phyloP scores from a whole-genome alignment of 768 basidiomycete genomes.

The Hygrophorus pudorinus region DNA sequence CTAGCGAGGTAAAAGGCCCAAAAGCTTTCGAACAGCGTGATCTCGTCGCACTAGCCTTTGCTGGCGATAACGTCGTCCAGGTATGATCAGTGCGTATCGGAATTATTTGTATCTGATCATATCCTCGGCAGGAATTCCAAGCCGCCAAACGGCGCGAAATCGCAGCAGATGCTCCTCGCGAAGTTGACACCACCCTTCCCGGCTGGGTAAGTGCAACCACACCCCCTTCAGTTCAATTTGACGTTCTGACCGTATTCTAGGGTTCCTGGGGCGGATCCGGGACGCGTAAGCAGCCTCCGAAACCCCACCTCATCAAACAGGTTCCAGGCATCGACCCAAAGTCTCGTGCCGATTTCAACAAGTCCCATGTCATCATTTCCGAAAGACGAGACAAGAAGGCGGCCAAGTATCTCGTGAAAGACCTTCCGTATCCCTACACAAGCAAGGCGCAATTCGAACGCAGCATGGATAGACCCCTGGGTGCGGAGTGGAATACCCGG shows the following conservation, averaged over 20 bases:
- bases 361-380: slow-evolving; percentile 88
- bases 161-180: slow-evolving; percentile 76
- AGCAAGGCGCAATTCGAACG: slow-evolving; percentile 89
- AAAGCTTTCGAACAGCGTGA: slow-evolving; percentile 85
- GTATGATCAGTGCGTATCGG: slow-evolving; percentile 29
- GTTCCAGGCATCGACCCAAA: slow-evolving; percentile 72
- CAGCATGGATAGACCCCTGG: slow-evolving; percentile 70
- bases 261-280: slow-evolving; percentile 90
- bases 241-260: slow-evolving; percentile 26
- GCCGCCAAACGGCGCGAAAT: slow-evolving; percentile 76
- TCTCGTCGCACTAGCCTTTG: slow-evolving; percentile 90
- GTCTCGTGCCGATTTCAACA: slow-evolving; percentile 74
- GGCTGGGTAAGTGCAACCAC: slow-evolving; percentile 69
- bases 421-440: slow-evolving; percentile 92
- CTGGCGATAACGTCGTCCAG: slow-evolving; percentile 91
- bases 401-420: slow-evolving; percentile 78
- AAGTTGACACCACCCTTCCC: slow-evolving; percentile 83
- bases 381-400: slow-evolving; percentile 95
- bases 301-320: slow-evolving; percentile 69
- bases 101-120: slow-evolving; percentile 1
- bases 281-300: slow-evolving; percentile 45
- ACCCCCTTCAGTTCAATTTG: slow-evolving; percentile 1
- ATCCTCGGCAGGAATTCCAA: slow-evolving; percentile 60
- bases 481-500: slow-evolving; percentile 90
- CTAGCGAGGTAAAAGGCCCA: slow-evolving; percentile 27